phyloP scores from a whole-genome alignment of 192 early-diverging fungal genomes.

The Coemansia sp. region DNA sequence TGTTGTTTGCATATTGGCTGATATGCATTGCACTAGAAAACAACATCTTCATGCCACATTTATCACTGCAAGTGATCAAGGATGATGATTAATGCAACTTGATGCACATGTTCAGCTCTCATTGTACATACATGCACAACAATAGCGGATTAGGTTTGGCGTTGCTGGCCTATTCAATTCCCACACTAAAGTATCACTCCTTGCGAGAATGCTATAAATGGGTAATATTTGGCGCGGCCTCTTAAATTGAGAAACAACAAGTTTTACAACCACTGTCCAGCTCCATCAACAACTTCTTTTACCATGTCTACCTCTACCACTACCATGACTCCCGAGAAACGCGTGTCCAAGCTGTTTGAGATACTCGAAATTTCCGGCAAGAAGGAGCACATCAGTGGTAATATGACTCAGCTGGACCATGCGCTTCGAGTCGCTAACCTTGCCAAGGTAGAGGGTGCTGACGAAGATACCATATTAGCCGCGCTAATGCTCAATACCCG shows the following conservation, averaged over 20 bases:
- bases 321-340: background rate
- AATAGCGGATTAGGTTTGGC: background rate
- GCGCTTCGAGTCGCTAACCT: slow-evolving; percentile 55
- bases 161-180: background rate
- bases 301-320: background rate
- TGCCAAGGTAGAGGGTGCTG: slow-evolving; percentile 47
- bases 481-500: slow-evolving; percentile 62
- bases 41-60: too few species aligned
- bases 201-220: background rate
- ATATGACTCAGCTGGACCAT: slow-evolving; percentile 62
- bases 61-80: too few species aligned
- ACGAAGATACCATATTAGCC: slow-evolving; percentile 58
- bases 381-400: slow-evolving; percentile 59
- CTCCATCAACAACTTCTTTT: background rate
- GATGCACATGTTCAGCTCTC: too few species aligned
- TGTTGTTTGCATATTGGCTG: too few species aligned
- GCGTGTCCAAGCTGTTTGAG: slow-evolving; percentile 47
- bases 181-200: background rate
- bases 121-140: background rate
- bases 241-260: background rate
- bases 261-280: background rate
- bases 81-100: too few species aligned
- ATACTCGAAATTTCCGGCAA: slow-evolving; percentile 55
- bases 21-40: too few species aligned
- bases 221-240: background rate